phyloP scores from a whole-genome alignment of 306 rosid genomes.

The Abrus pulchellus region DNA sequence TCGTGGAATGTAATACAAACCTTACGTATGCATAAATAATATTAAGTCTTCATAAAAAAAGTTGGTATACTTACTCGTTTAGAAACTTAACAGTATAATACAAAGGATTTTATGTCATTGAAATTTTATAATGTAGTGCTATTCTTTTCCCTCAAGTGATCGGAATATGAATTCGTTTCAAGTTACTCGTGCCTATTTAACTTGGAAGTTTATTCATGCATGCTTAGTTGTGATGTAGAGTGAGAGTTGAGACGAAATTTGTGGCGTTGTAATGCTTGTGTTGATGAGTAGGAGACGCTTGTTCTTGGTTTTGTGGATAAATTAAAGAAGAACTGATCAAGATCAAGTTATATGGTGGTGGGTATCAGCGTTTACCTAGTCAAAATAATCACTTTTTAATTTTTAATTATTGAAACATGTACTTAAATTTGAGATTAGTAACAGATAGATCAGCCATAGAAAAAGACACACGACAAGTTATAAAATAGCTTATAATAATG shows the following conservation, averaged over 20 bases:
- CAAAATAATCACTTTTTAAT: background rate
- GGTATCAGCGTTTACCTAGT: too few relatives aligned
- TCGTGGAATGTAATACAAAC: too few relatives aligned
- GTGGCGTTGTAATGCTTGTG: too few relatives aligned
- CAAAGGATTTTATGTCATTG: background rate
- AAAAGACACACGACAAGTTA: background rate
- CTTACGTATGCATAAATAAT: background rate
- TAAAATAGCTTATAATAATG: too few relatives aligned
- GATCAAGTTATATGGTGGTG: too few relatives aligned
- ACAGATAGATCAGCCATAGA: background rate
- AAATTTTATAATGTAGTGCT: background rate
- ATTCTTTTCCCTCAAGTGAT: background rate
- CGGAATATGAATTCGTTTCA: background rate
- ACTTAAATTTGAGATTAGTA: background rate
- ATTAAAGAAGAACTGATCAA: too few relatives aligned
- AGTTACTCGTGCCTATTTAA: background rate
- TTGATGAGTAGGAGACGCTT: too few relatives aligned
- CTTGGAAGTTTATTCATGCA: background rate
- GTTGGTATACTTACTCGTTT: slow-evolving; percentile 5
- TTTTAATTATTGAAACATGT: background rate
- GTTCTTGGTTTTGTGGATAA: too few relatives aligned
- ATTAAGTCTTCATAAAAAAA: background rate
- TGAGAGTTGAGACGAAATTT: too few relatives aligned
- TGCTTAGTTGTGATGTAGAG: too few relatives aligned
- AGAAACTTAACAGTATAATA: background rate